Percentiles rank a stretch among this genome's conserved stretches.
Conservation (phyloP, 371 early-diverging fungal species). For the Zancudomyces culisetae region DNA sequence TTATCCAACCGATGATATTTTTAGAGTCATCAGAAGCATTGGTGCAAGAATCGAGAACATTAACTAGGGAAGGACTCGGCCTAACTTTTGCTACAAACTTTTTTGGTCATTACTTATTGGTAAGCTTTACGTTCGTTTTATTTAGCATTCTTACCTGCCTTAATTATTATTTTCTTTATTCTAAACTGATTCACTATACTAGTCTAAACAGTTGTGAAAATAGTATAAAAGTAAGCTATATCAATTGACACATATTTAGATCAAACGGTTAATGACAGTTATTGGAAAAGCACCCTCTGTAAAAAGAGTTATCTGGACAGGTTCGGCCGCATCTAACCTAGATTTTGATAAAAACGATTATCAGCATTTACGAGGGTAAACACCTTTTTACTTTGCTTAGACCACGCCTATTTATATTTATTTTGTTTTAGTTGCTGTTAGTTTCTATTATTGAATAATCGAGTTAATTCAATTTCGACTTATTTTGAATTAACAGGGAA, state of each 20-base stretch:
- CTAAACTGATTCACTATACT: neutral
- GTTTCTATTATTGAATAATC: no score
- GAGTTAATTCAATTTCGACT: neutral
- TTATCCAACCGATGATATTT: conserved; percentile 36
- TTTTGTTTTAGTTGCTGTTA: no score
- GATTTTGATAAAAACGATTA: conserved; percentile 38
- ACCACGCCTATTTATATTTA: neutral
- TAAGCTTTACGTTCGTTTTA: neutral
- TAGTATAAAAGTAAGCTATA: neutral
- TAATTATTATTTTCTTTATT: neutral
- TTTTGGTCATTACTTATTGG: conserved; percentile 70
- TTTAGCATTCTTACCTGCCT: neutral
- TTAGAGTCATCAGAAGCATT: conserved; percentile 44
- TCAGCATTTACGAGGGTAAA: conserved; percentile 42
- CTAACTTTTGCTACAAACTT: conserved; percentile 62
- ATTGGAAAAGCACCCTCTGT: conserved; percentile 25
- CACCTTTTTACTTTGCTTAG: neutral
- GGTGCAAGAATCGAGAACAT: conserved; percentile 34
- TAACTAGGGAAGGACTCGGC: conserved; percentile 48
- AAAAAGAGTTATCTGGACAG: conserved; percentile 66
- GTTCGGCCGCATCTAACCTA: conserved; percentile 40
- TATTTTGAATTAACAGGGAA: conserved; percentile 5
- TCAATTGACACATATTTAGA: conserved; percentile 12
- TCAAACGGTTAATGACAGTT: conserved; percentile 32
- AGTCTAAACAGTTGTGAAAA: no score